A percentile compares a stretch with the other conserved stretches of the same genome.
Evolutionary conservation across 805 yeast species (phyloP).

Genomic region (Saccharomycopsis sp.): DNA sequence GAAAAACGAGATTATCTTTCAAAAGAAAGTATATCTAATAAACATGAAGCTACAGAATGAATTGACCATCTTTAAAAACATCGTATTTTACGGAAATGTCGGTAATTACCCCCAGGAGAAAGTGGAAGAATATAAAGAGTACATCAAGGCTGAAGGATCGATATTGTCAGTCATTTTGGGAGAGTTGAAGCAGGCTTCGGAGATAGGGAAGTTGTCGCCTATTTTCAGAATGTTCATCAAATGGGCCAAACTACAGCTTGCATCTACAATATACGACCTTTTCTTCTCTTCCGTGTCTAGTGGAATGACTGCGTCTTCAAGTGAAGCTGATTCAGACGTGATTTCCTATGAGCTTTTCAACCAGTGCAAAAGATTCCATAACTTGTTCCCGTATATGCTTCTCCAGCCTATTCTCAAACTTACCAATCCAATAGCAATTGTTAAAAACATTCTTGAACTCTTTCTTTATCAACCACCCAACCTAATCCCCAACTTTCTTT

Average conservation of each 20-base stretch:
- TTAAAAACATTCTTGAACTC: conserved; percentile 72
- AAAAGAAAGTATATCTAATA: conserved; percentile 47
- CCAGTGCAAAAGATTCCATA: conserved; percentile 66
- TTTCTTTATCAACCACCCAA: conserved; percentile 64
- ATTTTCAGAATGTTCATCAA: conserved; percentile 64
- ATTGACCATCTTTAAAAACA: conserved; percentile 13
- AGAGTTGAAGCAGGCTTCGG: conserved; percentile 53
- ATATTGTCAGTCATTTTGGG: conserved; percentile 57
- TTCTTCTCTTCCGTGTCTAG: conserved; percentile 51
- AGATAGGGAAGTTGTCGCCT: conserved; percentile 55
- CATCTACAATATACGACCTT: conserved; percentile 75
- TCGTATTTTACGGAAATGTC: conserved; percentile 6
- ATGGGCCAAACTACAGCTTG: conserved; percentile 76
- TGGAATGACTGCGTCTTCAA: neutral
- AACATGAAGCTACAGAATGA: conserved; percentile 27
- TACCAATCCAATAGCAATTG: conserved; percentile 82
- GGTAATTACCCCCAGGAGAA: conserved; percentile 28
- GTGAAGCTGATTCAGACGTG: neutral
- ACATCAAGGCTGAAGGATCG: conserved; percentile 29
- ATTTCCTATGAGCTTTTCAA: conserved; percentile 53
- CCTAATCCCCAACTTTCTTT: conserved; percentile 9
- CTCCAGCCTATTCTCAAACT: conserved; percentile 70
- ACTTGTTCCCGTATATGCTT: conserved; percentile 70
- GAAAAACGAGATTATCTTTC: conserved; percentile 66
- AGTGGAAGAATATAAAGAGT: conserved; percentile 39